These are phyloP conservation scores for Agrocybe pediades DNA, from an alignment of 768 basidiomycete genomes.

Conservation along the genomic window DNA sequence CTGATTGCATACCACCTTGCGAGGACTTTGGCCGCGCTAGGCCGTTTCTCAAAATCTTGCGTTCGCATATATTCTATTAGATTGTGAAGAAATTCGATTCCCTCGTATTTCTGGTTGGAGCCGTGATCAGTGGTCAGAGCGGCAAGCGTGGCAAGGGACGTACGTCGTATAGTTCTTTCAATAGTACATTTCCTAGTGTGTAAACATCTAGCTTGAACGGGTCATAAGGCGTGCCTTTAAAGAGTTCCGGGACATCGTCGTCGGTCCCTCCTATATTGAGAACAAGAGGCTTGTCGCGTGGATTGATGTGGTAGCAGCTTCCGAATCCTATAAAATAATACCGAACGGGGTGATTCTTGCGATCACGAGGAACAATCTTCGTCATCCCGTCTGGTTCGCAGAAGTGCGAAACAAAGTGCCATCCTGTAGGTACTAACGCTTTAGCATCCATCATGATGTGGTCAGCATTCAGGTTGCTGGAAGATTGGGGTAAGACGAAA, in stretches of 20 bases:
- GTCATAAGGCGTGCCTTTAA: constrained; percentile 22
- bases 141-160: neutral
- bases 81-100: constrained; percentile 26
- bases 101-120: constrained; percentile 21
- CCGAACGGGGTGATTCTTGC: constrained; percentile 35
- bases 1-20: constrained; percentile 25
- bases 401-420: constrained; percentile 33
- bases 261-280: constrained; percentile 25
- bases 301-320: constrained; percentile 22
- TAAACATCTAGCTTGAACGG: constrained; percentile 32
- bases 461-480: constrained; percentile 30
- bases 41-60: constrained; percentile 22
- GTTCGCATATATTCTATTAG: constrained; percentile 28
- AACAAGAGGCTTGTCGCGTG: constrained; percentile 17
- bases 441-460: constrained; percentile 41
- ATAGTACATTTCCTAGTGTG: constrained; percentile 29
- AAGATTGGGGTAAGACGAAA: neutral
- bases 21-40: constrained; percentile 22
- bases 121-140: neutral
- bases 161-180: constrained; percentile 26
- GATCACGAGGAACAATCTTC: constrained; percentile 24
- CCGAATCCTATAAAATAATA: constrained; percentile 42
- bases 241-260: constrained; percentile 26
- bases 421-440: constrained; percentile 31
- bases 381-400: constrained; percentile 31